Evolutionary conservation across 352 stramenopile genomes (phyloP), one percentile per base, ranked within the genome.

Genomic region (Phytophthora idaei): DNA sequence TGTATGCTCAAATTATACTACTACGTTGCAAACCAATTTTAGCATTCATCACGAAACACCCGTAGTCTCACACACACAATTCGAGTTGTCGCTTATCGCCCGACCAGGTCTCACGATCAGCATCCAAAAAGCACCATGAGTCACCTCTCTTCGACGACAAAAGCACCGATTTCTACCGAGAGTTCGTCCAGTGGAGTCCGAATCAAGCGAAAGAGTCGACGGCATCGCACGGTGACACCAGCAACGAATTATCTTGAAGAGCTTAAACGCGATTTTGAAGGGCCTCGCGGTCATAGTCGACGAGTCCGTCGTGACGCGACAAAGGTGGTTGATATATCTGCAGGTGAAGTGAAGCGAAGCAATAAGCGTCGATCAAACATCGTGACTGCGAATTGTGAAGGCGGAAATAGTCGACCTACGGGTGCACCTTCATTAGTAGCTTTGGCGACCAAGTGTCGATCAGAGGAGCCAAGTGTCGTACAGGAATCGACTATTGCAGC

Each of bases 191-290:
- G 12, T 51, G 39, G 28, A 12, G 25, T 11, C 47, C 73, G 73
- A 55, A 59, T 55, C 12, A 69, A 66, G 34, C 47, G 62, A n/a
- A 80, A 80, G 37, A 75, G 59, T 61, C 31, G 67, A 31, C 69
- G 65, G 1, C 42, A 36, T 37, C 57, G 64, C 5, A 49, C 53
- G 0, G 15, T 49, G 7, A 29, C 62, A 17, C 25, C 57, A 9
- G 14, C 32, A 44, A n/a, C 44, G 7, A 39, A 11, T 10, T 37
- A 45, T 34, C 12, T 45, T 25, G 52, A 70, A 47, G 67, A 60
- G 2, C 15, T 25, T 3, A 51, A 53, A 14, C 47, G 49, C 8
- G 64, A 61, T 3, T 10, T 28, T 10, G 61, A 62, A 51, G 25
- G 15, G n/a, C 44, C 47, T 63, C 47, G 58, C 54, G 47, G 36